phyloP scores from a whole-genome alignment of 2,329 filamentous ascomycete genomes.

The Fonsecaea nubica region DNA sequence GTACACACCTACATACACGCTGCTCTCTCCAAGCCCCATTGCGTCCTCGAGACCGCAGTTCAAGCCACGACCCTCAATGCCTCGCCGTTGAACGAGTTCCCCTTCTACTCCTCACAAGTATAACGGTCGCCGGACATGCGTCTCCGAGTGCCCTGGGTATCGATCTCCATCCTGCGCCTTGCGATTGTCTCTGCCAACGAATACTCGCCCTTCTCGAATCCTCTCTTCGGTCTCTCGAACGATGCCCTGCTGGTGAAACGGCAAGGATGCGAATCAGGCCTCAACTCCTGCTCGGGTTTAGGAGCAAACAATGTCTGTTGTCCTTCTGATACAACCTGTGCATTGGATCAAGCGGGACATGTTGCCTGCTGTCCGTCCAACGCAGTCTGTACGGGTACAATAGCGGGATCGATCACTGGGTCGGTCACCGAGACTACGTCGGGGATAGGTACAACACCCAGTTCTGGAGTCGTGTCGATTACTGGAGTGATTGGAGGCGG shows the following conservation, averaged over 20 bases:
- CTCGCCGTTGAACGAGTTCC: constrained; percentile 23
- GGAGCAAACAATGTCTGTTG: constrained; percentile 64
- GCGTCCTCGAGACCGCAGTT: background rate
- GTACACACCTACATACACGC: background rate
- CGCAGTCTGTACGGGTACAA: constrained; percentile 64
- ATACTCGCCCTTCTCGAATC: constrained; percentile 33
- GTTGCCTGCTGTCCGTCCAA: constrained; percentile 68
- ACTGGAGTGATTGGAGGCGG: constrained; percentile 43
- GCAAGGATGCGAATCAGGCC: constrained; percentile 57
- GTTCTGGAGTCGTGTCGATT: constrained; percentile 38
- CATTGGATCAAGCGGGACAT: constrained; percentile 61
- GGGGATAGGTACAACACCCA: constrained; percentile 43
- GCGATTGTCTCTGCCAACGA: constrained; percentile 14
- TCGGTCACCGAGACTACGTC: constrained; percentile 32
- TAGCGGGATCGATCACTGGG: constrained; percentile 43
- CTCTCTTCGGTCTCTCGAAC: constrained; percentile 32
- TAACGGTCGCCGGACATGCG: constrained; percentile 24
- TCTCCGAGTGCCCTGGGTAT: constrained; percentile 11
- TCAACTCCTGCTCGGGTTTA: constrained; percentile 60
- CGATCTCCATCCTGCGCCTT: constrained; percentile 19
- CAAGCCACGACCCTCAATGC: constrained; percentile 20
- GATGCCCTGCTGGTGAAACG: constrained; percentile 35
- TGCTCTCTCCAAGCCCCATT: background rate
- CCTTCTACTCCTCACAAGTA: constrained; percentile 12
- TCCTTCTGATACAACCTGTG: constrained; percentile 59